Conservation (phyloP, 306 rosid genomes). For the Oemleria cerasiformis region DNA sequence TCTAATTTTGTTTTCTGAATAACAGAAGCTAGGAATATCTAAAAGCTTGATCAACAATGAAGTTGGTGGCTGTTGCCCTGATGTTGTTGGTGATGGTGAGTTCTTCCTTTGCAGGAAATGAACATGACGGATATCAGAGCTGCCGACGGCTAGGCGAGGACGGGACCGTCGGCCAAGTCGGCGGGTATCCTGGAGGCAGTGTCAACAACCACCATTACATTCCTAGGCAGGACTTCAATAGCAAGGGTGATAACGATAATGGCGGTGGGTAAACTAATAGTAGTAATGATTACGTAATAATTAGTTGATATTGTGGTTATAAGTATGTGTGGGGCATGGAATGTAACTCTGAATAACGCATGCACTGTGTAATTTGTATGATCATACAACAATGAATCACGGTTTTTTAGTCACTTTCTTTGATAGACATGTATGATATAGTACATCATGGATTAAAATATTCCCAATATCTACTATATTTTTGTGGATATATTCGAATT, state of each 20-base stretch:
- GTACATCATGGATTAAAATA: too few relatives aligned
- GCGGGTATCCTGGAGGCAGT: conserved; percentile 17
- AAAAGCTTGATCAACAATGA: conserved; percentile 15
- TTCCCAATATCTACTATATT: too few relatives aligned
- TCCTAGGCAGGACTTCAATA: conserved; percentile 32
- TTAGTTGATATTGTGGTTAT: too few relatives aligned
- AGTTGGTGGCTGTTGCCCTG: conserved; percentile 13
- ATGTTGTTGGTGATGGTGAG: conserved; percentile 17
- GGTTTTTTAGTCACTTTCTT: too few relatives aligned
- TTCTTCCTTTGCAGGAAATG: conserved; percentile 11
- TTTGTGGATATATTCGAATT: too few relatives aligned
- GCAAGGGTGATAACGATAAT: conserved; percentile 22
- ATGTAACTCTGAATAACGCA: too few relatives aligned
- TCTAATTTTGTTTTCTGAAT: not conserved
- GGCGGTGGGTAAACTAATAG: conserved; percentile 17
- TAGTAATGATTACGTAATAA: too few relatives aligned
- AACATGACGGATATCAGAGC: not conserved
- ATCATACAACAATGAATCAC: too few relatives aligned
- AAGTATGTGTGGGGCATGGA: too few relatives aligned
- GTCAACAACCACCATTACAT: conserved; percentile 34
- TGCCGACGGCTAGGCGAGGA: conserved; percentile 2
- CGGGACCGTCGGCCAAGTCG: not conserved
- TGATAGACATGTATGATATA: too few relatives aligned
- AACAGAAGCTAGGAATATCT: not conserved
- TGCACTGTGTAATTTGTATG: too few relatives aligned